Base-by-base conservation (phyloP, 2,329 filamentous ascomycete genomes). In the Trichophyton equinum region DNA sequence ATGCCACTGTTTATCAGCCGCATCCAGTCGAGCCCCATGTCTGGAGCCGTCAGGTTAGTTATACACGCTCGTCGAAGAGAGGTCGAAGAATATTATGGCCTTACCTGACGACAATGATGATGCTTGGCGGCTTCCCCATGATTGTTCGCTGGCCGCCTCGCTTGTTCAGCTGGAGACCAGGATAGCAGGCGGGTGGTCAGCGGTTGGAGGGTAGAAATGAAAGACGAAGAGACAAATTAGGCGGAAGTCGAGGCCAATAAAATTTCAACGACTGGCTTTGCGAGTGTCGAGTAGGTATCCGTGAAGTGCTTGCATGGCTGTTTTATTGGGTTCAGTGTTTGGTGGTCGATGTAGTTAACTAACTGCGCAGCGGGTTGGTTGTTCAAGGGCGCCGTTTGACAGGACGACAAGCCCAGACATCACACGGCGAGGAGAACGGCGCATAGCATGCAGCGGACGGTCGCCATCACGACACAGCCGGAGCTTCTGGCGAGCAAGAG, bases 1-100 rank as follows among this genome's bases (percentile, higher is more conserved):
- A 73, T 96, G 90, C 94, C 94, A 99, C 73, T 89, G 85, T 72
- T 91, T 91, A 79, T 99, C 91, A 64, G 91, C 91, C 61, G 90
- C 90, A 73, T 99, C 94, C 62, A 99, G 86, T 67, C 94, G 87
- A 68, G 91, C 89, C 70, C 94, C 94, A 74, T 99, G 94, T 75
- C 94, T 86, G 62, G 55, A 57, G 30, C 40, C 53, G 57, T 46
- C 38, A 15, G 51, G 4, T 42, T 11, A 18, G 55, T 36, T 57
- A 38, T 57, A 9, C 18, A 22, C 2, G 22, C 18, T 18, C 4
- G 7, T n/a, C 3, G n/a, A 11, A 7, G n/a, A 18, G 42, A 46
- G 25, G 44, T 33, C 5, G 20, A 25, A 11, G 20, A 22, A 15
- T 20, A 15, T 30, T 51, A 27, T 51, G 1, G 13, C 46, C 58